These are phyloP conservation scores for Physcia stellaris DNA, from an alignment of 495 filamentous ascomycete species.

Conservation along the genomic window DNA sequence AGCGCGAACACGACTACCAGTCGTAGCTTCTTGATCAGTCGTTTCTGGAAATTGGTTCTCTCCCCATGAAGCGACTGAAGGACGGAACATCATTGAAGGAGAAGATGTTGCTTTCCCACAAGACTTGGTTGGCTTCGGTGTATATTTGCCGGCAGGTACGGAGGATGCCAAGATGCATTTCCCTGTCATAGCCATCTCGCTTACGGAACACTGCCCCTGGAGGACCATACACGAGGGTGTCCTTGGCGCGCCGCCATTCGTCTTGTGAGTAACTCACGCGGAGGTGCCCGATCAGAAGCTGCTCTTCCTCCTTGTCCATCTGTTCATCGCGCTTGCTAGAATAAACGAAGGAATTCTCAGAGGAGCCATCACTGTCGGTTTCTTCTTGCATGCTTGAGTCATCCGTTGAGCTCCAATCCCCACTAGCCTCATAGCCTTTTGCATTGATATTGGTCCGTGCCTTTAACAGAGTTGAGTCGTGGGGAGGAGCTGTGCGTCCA, in stretches of 20 bases:
- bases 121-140: neutral
- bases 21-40: neutral
- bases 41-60: constrained; percentile 1
- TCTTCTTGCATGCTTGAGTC: too few relatives aligned
- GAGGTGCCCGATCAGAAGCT: too few relatives aligned
- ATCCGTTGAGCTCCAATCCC: too few relatives aligned
- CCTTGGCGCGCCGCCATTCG: too few relatives aligned
- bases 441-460: too few relatives aligned
- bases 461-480: too few relatives aligned
- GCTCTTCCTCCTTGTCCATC: too few relatives aligned
- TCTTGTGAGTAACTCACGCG: too few relatives aligned
- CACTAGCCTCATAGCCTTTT: too few relatives aligned
- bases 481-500: too few relatives aligned
- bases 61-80: constrained; percentile 1
- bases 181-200: neutral
- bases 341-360: neutral
- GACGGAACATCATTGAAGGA: neutral
- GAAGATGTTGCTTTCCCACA: constrained; percentile 1
- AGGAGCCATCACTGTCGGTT: neutral
- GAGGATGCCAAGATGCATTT: neutral
- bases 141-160: neutral
- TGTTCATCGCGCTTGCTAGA: neutral
- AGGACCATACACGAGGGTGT: neutral
- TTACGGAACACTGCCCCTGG: neutral
- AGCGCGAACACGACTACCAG: neutral